phyloP scores from a whole-genome alignment of 2,329 filamentous ascomycete species.

The Pyrenochaeta sp. region DNA sequence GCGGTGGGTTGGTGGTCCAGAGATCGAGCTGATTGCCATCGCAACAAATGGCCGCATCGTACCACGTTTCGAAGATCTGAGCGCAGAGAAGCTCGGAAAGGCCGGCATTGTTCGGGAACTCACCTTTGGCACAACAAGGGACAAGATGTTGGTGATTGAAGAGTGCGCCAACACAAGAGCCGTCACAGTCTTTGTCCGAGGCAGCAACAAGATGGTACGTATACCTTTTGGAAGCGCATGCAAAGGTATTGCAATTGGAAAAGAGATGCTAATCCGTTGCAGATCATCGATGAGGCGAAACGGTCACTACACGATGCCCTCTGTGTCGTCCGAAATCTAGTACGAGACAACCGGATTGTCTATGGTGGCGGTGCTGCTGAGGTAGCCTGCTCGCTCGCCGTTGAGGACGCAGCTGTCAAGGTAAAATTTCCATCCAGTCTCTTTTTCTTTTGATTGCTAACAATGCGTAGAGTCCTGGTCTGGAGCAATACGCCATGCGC shows the following conservation, averaged over 20 bases:
- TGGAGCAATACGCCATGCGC: conserved; percentile 99
- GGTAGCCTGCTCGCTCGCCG: conserved; percentile 94
- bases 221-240: no score
- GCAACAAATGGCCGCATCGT: conserved; percentile 98
- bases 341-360: conserved; percentile 94
- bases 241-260: neutral
- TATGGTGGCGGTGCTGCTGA: conserved; percentile 97
- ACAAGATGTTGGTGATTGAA: conserved; percentile 99
- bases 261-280: conserved; percentile 10
- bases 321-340: conserved; percentile 95
- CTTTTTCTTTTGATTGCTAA: no score
- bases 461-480: conserved; percentile 77
- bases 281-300: conserved; percentile 99
- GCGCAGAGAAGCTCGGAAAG: conserved; percentile 84
- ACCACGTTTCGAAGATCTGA: conserved; percentile 94
- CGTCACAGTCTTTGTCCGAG: conserved; percentile 94
- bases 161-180: conserved; percentile 98
- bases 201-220: conserved; percentile 97
- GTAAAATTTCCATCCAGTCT: no score
- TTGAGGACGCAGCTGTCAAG: conserved; percentile 92
- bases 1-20: conserved; percentile 95
- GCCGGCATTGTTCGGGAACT: conserved; percentile 93
- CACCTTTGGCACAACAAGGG: conserved; percentile 94
- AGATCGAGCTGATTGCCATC: conserved; percentile 98
- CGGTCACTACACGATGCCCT: conserved; percentile 96